Evolutionary conservation across 768 basidiomycete species (phyloP).

Genomic region (Panellus pusillus): DNA sequence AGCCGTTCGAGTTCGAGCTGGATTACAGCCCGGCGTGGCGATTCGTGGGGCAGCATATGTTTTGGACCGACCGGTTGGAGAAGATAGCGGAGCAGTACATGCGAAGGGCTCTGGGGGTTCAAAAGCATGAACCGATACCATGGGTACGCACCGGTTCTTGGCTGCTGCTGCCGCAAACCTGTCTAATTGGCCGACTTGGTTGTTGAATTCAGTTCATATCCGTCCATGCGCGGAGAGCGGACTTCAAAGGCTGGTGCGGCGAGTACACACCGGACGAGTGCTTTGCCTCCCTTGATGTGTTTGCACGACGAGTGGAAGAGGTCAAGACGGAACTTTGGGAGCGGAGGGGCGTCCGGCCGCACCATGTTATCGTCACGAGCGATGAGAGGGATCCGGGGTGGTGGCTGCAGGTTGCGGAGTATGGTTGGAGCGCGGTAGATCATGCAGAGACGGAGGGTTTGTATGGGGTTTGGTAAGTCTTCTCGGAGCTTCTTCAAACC

Average conservation of each 20-base stretch:
- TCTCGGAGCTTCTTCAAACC: not conserved
- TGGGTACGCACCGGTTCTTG: slow-evolving; percentile 2
- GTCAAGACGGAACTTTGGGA: too few species aligned
- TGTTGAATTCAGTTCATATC: slow-evolving; percentile 40
- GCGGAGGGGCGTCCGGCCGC: too few species aligned
- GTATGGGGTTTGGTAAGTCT: slow-evolving; percentile 33
- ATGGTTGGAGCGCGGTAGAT: slow-evolving; percentile 34
- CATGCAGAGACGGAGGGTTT: slow-evolving; percentile 29
- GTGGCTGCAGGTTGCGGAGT: slow-evolving; percentile 31
- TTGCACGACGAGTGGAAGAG: slow-evolving; percentile 29
- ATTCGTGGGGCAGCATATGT: slow-evolving; percentile 32
- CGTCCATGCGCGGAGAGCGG: slow-evolving; percentile 31
- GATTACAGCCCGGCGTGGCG: slow-evolving; percentile 36
- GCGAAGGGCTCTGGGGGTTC: slow-evolving; percentile 24
- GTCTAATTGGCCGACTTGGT: not conserved
- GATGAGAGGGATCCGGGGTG: slow-evolving; percentile 37
- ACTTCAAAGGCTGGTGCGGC: slow-evolving; percentile 24
- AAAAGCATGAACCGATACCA: slow-evolving; percentile 24
- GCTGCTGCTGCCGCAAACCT: not conserved
- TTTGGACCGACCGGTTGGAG: slow-evolving; percentile 27
- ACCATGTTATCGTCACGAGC: slow-evolving; percentile 26
- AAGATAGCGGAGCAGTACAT: slow-evolving; percentile 27
- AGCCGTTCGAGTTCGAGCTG: slow-evolving; percentile 30
- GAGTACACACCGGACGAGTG: slow-evolving; percentile 27
- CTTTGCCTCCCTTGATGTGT: slow-evolving; percentile 30